phyloP scores from a whole-genome alignment of 2,329 filamentous ascomycete species.

The Xylogone sp. region DNA sequence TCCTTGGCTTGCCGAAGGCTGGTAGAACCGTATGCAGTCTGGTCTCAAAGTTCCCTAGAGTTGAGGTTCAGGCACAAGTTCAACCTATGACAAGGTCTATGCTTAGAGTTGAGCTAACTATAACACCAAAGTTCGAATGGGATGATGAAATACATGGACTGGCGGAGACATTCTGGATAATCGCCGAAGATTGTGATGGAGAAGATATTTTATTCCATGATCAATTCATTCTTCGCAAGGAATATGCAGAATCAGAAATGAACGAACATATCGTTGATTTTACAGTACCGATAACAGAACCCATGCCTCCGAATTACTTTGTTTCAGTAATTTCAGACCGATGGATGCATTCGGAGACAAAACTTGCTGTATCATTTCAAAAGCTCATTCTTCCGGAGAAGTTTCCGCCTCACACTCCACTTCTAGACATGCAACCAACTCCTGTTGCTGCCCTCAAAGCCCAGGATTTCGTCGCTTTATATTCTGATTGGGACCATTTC shows the following conservation, averaged over 20 bases:
- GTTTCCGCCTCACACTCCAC: slow-evolving; percentile 88
- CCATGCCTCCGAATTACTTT: slow-evolving; percentile 98
- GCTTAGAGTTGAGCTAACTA: slow-evolving; percentile 83
- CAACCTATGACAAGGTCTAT: slow-evolving; percentile 94
- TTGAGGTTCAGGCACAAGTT: slow-evolving; percentile 90
- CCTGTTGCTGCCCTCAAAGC: slow-evolving; percentile 86
- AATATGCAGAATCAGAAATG: slow-evolving; percentile 79
- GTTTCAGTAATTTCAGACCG: slow-evolving; percentile 91
- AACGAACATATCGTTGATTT: slow-evolving; percentile 96
- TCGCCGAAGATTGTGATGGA: slow-evolving; percentile 96
- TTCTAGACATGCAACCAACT: slow-evolving; percentile 87
- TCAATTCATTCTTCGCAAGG: slow-evolving; percentile 84
- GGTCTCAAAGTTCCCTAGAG: slow-evolving; percentile 86
- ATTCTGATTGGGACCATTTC: slow-evolving; percentile 81
- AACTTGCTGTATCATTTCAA: slow-evolving; percentile 88
- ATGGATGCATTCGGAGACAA: slow-evolving; percentile 98
- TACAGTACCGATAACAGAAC: slow-evolving; percentile 92
- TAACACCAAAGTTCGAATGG: slow-evolving; percentile 95
- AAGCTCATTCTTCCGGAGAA: slow-evolving; percentile 93
- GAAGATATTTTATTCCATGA: slow-evolving; percentile 95
- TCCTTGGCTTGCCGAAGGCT: slow-evolving; percentile 84
- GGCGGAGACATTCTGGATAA: slow-evolving; percentile 93
- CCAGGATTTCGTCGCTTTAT: slow-evolving; percentile 76
- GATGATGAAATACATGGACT: slow-evolving; percentile 83
- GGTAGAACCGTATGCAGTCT: slow-evolving; percentile 81